Base-by-base conservation (phyloP, 352 stramenopile species). In the Phytophthora rubi region DNA sequence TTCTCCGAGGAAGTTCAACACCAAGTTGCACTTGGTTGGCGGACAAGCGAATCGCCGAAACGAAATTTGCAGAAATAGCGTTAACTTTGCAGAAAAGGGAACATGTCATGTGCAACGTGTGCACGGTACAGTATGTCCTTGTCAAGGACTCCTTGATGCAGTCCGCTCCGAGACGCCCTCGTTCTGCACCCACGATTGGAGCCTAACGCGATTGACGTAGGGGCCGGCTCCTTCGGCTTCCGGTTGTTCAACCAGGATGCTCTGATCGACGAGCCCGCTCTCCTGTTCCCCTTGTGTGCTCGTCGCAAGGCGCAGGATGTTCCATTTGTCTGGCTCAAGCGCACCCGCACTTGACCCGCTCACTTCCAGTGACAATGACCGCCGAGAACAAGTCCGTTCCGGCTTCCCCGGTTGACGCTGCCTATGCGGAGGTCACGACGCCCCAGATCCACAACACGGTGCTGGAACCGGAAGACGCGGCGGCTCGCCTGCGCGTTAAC, bases 241-340 rank as follows among this genome's bases (percentile, higher is more conserved):
- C 42, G 39, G 53, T 76, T 65, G 62, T 72, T 72, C 68, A 76
- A 72, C 68, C 52, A 56, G 48, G 54, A 71, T 68, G 61, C 52
- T 63, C 44, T 68, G 56, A 62, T 57, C 52, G 18, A 55, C 39
- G 53, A 32, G 52, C 65, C 65, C 65, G 58, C 66, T 69, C 59
- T 69, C 32, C 32, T 23, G 15, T 13, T 2, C 32, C 10, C 53
- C 33, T 26, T 48, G 33, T 44, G n/a, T 30, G 8, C n/a, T 67
- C 44, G 45, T 23, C 53, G 26, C 53, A 26, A 53, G 30, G 53
- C 42, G 33, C 28, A 69, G 47, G 65, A 53, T 47, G 26, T 37
- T 33, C 52, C 47, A 73, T 62, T 73, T 70, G 54, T 54, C 59
- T 47, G 13, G 16, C 39, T 73, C 21, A 26, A 66, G 49, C 49